Evolutionary conservation across 1,284 basidiomycete species (phyloP), one percentile per base, ranked within the genome.

Genomic region (Pterula multifida): DNA sequence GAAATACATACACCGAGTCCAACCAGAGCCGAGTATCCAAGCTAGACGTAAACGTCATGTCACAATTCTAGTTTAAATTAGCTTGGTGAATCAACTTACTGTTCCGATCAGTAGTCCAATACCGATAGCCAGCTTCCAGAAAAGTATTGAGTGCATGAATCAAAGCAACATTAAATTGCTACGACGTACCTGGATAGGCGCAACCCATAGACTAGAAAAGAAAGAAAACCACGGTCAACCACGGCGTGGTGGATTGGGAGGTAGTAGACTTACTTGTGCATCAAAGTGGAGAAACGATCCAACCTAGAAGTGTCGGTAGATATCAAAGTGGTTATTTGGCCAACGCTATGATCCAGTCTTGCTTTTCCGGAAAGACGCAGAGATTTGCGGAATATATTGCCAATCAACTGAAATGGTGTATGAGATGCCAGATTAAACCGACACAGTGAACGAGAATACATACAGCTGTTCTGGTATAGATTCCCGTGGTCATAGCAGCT

Each of bases 301-400:
- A 82, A 59, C 45, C 76, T 65, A 6, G 72, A 68, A 1, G 78
- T 63, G 58, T 85, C 81, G 23, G 81, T 73, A 3, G 77, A 78
- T 21, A 85, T 81, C 72, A 85, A 78, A 0, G 81, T 86, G 3
- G 79, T 85, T 50, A 86, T 78, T 58, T 86, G 72, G 1, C 82
- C 82, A 21, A 76, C 75, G 26, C 70, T 75, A 54, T 84, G 73
- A 52, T 79, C 66, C 57, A 73, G 62, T 13, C 85, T 70, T 21
- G 78, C 76, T 46, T 79, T 75, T 11, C 79, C 80, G 26, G 79
- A 83, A 4, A 90, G 68, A 21, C 79, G 74, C 23, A 88, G 67
- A 1, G 83, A 79, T 58, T 87, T 85, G 25, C 80, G 73, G 62
- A 86, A 86, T 50, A 90, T 78, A 45, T 70, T 67, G 3, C 82